Evolutionary conservation across 2,329 filamentous ascomycete species (phyloP).

Genomic region (Cladophialophora psammophila): DNA sequence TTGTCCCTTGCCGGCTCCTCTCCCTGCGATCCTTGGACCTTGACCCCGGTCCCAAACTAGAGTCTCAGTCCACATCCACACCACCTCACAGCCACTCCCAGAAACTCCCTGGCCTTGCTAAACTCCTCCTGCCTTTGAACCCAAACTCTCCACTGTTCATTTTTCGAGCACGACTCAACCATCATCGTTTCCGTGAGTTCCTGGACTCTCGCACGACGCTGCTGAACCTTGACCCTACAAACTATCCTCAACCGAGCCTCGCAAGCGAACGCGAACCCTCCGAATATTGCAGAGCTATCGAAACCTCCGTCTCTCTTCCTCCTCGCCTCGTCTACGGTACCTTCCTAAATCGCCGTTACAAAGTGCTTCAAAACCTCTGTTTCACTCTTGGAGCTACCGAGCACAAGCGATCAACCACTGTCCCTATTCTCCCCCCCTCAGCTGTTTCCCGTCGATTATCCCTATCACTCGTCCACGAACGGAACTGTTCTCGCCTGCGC

Average conservation of each 20-base stretch:
- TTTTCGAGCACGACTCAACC: slow-evolving; percentile 16
- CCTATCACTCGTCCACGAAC: background rate
- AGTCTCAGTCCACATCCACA: slow-evolving; percentile 23
- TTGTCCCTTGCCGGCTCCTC: slow-evolving; percentile 1
- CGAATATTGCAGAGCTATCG: slow-evolving; percentile 21
- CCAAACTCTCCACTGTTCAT: slow-evolving; percentile 21
- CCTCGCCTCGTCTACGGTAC: slow-evolving; percentile 18
- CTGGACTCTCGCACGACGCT: slow-evolving; percentile 12
- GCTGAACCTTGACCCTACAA: slow-evolving; percentile 15
- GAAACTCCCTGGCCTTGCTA: slow-evolving; percentile 11
- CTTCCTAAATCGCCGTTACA: slow-evolving; percentile 25
- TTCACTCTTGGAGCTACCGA: slow-evolving; percentile 19
- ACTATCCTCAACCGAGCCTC: slow-evolving; percentile 20
- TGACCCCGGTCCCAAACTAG: slow-evolving; percentile 22
- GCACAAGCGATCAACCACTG: slow-evolving; percentile 6
- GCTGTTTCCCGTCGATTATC: slow-evolving; percentile 8
- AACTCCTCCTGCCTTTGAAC: slow-evolving; percentile 17
- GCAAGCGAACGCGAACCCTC: slow-evolving; percentile 21
- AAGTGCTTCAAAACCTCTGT: slow-evolving; percentile 23
- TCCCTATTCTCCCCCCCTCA: slow-evolving; percentile 5
- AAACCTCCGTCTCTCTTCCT: slow-evolving; percentile 18
- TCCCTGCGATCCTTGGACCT: slow-evolving; percentile 15
- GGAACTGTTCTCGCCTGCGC: slow-evolving; percentile 3
- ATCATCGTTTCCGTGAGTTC: slow-evolving; percentile 17
- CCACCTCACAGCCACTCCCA: slow-evolving; percentile 16